Evolutionary conservation across 1,284 basidiomycete genomes (phyloP).

Genomic region (Ustilago tritici): DNA sequence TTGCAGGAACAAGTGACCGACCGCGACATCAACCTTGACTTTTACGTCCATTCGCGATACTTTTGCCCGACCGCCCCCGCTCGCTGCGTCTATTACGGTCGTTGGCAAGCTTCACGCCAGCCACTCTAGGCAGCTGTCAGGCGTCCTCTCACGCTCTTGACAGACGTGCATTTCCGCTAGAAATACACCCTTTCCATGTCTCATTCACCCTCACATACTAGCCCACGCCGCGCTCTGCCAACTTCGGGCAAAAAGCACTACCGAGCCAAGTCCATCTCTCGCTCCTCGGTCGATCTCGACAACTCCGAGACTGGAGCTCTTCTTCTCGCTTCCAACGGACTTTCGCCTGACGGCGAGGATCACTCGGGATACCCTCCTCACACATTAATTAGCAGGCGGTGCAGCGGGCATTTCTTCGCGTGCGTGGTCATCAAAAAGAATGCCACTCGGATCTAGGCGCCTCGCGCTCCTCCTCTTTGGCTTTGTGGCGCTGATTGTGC

Average conservation of each 20-base stretch:
- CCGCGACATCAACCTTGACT: neutral
- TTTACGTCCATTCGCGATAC: constrained; percentile 4
- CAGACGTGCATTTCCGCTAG: neutral
- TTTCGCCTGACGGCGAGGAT: constrained; percentile 29
- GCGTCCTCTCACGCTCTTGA: constrained; percentile 7
- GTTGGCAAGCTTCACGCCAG: constrained; percentile 11
- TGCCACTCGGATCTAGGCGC: constrained; percentile 46
- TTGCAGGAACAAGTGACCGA: constrained; percentile 13
- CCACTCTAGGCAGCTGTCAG: constrained; percentile 13
- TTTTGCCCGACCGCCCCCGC: neutral
- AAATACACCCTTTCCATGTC: constrained; percentile 31
- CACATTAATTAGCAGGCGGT: constrained; percentile 13
- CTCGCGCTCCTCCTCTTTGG: constrained; percentile 43
- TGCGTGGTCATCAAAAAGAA: constrained; percentile 33
- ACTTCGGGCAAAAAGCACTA: constrained; percentile 43
- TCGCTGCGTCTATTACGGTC: constrained; percentile 11
- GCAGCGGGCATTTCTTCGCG: constrained; percentile 18
- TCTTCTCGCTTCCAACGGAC: constrained; percentile 35
- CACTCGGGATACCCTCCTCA: constrained; percentile 26
- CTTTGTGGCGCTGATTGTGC: constrained; percentile 37
- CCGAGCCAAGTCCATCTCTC: constrained; percentile 42
- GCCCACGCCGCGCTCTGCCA: constrained; percentile 24
- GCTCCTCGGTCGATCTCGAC: constrained; percentile 44
- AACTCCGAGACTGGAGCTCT: constrained; percentile 44
- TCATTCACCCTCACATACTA: constrained; percentile 21